Percentiles rank a stretch among this genome's conserved stretches.
phyloP scores from a whole-genome alignment of 305 asterid genomes.

The Fraxinus angustifolia region DNA sequence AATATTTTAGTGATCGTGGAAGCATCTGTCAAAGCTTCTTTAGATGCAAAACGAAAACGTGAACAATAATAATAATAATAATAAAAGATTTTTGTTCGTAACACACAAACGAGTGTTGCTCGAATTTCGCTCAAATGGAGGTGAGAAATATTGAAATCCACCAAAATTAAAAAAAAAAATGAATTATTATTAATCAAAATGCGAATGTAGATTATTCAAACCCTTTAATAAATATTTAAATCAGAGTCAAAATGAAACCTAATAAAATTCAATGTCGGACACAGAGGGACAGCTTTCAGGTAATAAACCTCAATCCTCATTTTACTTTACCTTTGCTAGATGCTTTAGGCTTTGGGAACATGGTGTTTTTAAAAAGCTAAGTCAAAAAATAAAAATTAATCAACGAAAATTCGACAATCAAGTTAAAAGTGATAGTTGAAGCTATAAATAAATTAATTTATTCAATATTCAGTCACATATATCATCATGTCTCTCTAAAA shows the following conservation, averaged over 20 bases:
- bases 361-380: not conserved
- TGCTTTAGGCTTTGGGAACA: not conserved
- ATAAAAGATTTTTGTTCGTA: too few species aligned
- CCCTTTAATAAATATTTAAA: too few species aligned
- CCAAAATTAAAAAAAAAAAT: too few species aligned
- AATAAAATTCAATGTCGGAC: not conserved
- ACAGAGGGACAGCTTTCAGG: not conserved
- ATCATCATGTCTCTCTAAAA: not conserved
- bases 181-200: too few species aligned
- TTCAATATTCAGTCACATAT: not conserved
- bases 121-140: not conserved
- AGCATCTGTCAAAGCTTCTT: not conserved
- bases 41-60: not conserved
- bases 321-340: not conserved
- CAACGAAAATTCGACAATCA: not conserved
- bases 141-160: too few species aligned
- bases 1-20: too few species aligned
- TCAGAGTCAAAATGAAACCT: too few species aligned
- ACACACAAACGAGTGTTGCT: not conserved
- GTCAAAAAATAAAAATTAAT: not conserved
- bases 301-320: not conserved
- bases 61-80: too few species aligned
- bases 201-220: too few species aligned
- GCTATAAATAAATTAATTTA: not conserved
- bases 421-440: not conserved